phyloP scores from a whole-genome alignment of 495 filamentous ascomycete genomes.

The Filosporella fistucella region DNA sequence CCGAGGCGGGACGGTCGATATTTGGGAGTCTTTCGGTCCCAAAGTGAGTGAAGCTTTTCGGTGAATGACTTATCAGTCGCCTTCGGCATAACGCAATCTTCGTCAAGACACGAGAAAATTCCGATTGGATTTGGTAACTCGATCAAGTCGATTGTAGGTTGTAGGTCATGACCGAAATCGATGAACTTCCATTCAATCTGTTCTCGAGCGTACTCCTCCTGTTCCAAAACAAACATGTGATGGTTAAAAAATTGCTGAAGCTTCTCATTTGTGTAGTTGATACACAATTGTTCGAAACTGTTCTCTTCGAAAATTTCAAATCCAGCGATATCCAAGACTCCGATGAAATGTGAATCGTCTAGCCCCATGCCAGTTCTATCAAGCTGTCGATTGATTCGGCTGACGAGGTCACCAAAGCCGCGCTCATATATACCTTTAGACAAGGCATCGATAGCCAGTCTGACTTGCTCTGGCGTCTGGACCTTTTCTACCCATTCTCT shows the following conservation, averaged over 20 bases:
- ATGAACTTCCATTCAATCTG: conserved; percentile 99
- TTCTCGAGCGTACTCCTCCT: conserved; percentile 96
- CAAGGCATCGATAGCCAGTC: conserved; percentile 82
- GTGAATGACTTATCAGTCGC: conserved; percentile 96
- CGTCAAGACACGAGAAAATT: conserved; percentile 97
- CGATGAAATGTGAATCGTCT: conserved; percentile 93
- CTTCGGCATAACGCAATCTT: conserved; percentile 99
- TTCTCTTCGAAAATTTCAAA: conserved; percentile 99
- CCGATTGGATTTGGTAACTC: conserved; percentile 95
- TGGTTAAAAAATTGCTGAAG: conserved; percentile 99
- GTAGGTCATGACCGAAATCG: conserved; percentile 94
- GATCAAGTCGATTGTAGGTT: conserved; percentile 97
- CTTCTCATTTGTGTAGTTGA: conserved; percentile 99
- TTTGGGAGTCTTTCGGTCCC: conserved; percentile 93
- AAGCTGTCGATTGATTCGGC: conserved; percentile 85
- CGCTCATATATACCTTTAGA: conserved; percentile 98
- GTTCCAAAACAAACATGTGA: conserved; percentile 99
- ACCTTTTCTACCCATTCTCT: conserved; percentile 98
- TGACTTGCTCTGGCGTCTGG: conserved; percentile 94
- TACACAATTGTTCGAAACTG: conserved; percentile 98
- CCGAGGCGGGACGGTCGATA: conserved; percentile 83
- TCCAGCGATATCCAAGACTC: conserved; percentile 97
- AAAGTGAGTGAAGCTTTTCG: conserved; percentile 92
- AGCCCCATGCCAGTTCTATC: conserved; percentile 71
- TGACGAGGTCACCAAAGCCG: conserved; percentile 87